Evolutionary conservation across 331 rosid species (phyloP), one percentile per base, ranked within the genome.

Genomic region (Erythrophleum ivorense): DNA sequence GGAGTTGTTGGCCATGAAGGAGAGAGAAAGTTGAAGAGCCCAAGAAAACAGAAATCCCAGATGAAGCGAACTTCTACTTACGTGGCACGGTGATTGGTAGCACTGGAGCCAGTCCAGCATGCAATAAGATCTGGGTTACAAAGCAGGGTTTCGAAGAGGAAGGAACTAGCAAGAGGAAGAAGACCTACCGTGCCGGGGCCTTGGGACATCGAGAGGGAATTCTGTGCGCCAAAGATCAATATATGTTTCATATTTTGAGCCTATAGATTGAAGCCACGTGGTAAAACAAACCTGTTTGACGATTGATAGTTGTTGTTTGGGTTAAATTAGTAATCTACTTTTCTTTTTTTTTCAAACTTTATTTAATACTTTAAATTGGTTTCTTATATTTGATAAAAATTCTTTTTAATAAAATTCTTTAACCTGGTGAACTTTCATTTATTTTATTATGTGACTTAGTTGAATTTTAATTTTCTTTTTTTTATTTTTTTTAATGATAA

Each of bases 1-100:
- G 80, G 92, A 73, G 86, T 88, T 91, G 83, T 84, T 90, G 49
- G 96, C 93, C 99, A 95, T 91, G 54, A 52, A 10, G 33, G 8
- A 54, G 58, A 73, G 36, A 48, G 43, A 41, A 59, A 69, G 67
- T 59, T 48, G 71, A 75, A 36, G 73, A 48, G 78, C 72, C 57
- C 5, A 33, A 64, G n/a, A 53, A 24, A 57, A 59, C 38, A 8
- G 9, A 38, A 78, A 66, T 16, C 18, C 8, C 49, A 11, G 33
- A 57, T 50, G 58, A 76, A 24, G 64, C 81, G 31, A n/a, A 16
- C 18, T 6, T 14, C n/a, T 1, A 41, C 34, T 82, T 58, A 74
- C 85, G 71, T 85, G 80, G 85, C 58, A 40, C 13, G 82, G 70
- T 43, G 70, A 16, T 34, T 67, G 67, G 41, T n/a, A 7, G 36